These are phyloP conservation scores for Murraya paniculata DNA, from an alignment of 345 rosid species.

Conservation along the genomic window DNA sequence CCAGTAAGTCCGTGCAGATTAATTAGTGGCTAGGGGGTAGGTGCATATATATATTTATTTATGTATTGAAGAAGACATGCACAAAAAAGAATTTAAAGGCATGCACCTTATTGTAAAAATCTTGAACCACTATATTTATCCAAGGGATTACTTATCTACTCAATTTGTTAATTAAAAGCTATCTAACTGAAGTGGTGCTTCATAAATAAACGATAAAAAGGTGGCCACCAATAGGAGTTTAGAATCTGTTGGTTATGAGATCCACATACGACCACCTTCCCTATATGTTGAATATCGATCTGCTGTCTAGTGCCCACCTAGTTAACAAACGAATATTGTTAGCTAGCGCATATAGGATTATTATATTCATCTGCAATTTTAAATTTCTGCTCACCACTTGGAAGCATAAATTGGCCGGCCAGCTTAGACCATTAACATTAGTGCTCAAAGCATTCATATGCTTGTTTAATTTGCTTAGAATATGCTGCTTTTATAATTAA, in stretches of 20 bases:
- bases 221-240: neutral
- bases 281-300: neutral
- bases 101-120: neutral
- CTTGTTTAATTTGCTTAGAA: no score
- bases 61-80: neutral
- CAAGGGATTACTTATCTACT: neutral
- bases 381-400: no score
- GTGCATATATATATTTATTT: no score
- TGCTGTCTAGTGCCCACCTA: neutral
- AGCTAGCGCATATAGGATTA: no score
- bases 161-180: neutral
- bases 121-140: neutral
- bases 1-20: neutral
- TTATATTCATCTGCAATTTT: no score
- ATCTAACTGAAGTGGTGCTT: neutral
- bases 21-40: neutral
- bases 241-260: neutral
- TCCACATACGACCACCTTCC: conserved; percentile 11
- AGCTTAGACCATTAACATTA: no score
- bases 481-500: no score
- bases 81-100: neutral
- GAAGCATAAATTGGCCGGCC: no score
- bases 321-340: neutral
- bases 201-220: neutral
- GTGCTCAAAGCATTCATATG: no score